Evolutionary conservation across 768 basidiomycete species (phyloP), one percentile per base, ranked within the genome.

Genomic region (Clitopilus hobsonii): DNA sequence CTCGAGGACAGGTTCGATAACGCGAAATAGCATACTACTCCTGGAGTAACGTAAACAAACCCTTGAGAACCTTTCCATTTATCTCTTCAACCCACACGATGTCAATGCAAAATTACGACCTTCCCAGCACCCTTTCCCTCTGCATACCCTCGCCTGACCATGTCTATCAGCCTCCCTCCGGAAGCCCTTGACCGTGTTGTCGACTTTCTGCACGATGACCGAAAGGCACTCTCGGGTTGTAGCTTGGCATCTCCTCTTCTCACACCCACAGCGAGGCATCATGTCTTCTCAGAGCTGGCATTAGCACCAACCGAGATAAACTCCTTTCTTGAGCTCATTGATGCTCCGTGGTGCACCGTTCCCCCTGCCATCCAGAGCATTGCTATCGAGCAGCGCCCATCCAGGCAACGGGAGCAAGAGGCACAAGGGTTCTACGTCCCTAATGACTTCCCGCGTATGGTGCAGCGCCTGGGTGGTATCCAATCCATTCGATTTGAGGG

Each of bases 151-250:
- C 8, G 10, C 10, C 41, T n/a, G n/a, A 18, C 41, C 3, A 45
- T 45, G 41, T 20, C 11, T 8, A 18, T 16, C 6, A 22, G 13
- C 3, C 53, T 78, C 14, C 76, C 77, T 13, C 61, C 66, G 38
- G 71, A 74, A 64, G 71, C 59, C 6, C 55, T 70, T 28, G 66
- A 70, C 56, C 57, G 57, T 18, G 69, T 73, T 51, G 52, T 73
- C 18, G 64, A 65, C 51, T 58, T 66, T 28, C 64, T 72, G 36
- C 58, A 63, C 47, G 61, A 63, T 50, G 69, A 74, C 55, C 59
- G 48, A 11, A 38, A 26, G 20, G 38, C 67, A 5, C 67, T 73
- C 28, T 51, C 60, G 7, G 54, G 66, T 5, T 74, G 69, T 56
- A 67, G 68, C 49, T 59, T 71, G 16, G 67, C 63, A 11, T 67